These are phyloP conservation scores for Clarireedia paspali DNA, from an alignment of 2,329 filamentous ascomycete genomes.

Conservation along the genomic window DNA sequence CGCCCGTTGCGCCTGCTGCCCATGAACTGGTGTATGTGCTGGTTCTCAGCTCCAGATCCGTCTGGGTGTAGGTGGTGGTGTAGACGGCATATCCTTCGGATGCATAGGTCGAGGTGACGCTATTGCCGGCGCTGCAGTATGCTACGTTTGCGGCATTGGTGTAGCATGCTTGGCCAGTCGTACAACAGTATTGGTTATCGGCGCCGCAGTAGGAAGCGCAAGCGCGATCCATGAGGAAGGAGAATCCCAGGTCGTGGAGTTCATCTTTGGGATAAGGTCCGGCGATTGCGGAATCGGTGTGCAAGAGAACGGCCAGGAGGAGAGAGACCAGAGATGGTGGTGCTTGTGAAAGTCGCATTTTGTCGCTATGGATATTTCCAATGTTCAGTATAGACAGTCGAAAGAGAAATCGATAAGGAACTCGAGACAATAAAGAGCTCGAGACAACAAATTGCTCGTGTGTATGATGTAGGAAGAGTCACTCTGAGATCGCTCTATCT, in stretches of 20 bases:
- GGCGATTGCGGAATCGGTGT: slow-evolving; percentile 32
- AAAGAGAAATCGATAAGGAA: neutral
- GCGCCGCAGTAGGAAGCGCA: slow-evolving; percentile 48
- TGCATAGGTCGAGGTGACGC: slow-evolving; percentile 19
- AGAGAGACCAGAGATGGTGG: slow-evolving; percentile 27
- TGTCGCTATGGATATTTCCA: slow-evolving; percentile 15
- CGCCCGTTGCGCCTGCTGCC: slow-evolving; percentile 12
- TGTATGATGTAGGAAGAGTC: neutral
- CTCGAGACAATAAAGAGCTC: neutral
- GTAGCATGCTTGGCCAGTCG: slow-evolving; percentile 39
- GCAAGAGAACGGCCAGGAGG: slow-evolving; percentile 34
- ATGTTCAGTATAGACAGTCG: neutral
- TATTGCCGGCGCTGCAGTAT: slow-evolving; percentile 34
- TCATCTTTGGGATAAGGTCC: slow-evolving; percentile 44
- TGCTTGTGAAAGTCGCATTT: slow-evolving; percentile 31
- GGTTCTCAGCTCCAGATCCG: slow-evolving; percentile 44
- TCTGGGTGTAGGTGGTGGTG: slow-evolving; percentile 50
- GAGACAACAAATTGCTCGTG: neutral
- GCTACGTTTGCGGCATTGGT: slow-evolving; percentile 42
- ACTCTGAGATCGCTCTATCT: neutral
- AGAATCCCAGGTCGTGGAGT: slow-evolving; percentile 39
- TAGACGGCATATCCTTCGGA: slow-evolving; percentile 24
- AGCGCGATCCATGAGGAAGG: slow-evolving; percentile 40
- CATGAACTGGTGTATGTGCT: slow-evolving; percentile 32
- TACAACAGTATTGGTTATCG: slow-evolving; percentile 49